Evolutionary conservation across 2,329 filamentous ascomycete genomes (phyloP), one percentile per base, ranked within the genome.

Genomic region (Periglandula ipomoeae): DNA sequence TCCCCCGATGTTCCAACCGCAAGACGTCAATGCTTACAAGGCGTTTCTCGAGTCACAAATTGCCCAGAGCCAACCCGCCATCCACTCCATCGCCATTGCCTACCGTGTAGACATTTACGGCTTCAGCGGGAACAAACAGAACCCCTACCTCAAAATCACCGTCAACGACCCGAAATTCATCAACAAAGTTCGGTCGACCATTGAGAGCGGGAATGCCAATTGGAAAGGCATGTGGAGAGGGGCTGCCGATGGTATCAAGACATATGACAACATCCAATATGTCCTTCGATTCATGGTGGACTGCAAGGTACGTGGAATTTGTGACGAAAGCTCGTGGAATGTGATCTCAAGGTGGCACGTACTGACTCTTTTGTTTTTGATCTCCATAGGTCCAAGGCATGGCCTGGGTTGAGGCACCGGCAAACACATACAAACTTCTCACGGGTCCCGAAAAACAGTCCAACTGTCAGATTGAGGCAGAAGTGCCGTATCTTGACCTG

Each of bases 261-360:
- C 93, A 0, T 98, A 91, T 59, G 93, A 98, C 71, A 96, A 85
- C 57, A 90, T 98, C 50, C 88, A 95, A 72, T 98, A 96, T 62
- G 81, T 97, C 23, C 69, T 97, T 55, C 80, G 93, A 46, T 97
- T 98, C 69, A 98, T 98, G 93, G 91, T 98, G 44, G 93, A 98
- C 66, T 94, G 87, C 56, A 85, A 90, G 65, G 84, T 87, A 71
- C 13, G 43, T 45, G 10, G 30, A 32, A 32, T 11, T 10, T 32
- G 2, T 15, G n/a, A n/a, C n/a, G 13, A 8, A 13, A 35, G 22
- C 23, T 34, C 17, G 3, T n/a, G 30, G 19, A 23, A 15, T 19
- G 4, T 44, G 8, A 7, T 17, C 13, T 13, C 22, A 4, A 41
- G 9, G 10, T 7, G 17, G 3, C 26, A 11, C n/a, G n/a, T n/a